phyloP scores from a whole-genome alignment of 768 basidiomycete genomes.

The Russula brevipes region DNA sequence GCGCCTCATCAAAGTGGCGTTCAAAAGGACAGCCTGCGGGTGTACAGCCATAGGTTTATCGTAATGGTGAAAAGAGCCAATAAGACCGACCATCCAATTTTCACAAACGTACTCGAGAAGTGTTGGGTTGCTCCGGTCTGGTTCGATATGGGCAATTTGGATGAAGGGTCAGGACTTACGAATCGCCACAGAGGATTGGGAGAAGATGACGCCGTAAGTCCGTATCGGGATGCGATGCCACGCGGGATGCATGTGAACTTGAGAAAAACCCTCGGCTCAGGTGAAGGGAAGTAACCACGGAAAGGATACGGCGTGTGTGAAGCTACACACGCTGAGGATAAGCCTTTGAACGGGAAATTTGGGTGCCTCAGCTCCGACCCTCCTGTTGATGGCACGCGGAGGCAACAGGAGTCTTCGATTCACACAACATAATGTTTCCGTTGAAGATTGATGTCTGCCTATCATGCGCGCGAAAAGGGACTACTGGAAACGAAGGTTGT shows the following conservation, averaged over 20 bases:
- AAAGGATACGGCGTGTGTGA: conserved; percentile 2
- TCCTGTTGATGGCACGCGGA: background rate
- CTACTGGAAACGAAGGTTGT: background rate
- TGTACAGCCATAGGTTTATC: background rate
- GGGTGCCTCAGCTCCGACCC: background rate
- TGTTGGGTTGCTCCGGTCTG: no score
- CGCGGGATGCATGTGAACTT: background rate
- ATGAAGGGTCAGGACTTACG: background rate
- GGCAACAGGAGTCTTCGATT: background rate
- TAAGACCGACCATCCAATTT: background rate
- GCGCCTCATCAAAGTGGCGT: background rate
- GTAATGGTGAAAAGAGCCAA: background rate
- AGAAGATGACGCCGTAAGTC: background rate
- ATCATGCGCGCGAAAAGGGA: background rate
- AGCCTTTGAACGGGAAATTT: background rate
- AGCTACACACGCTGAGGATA: background rate
- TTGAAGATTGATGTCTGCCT: background rate
- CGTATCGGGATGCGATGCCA: background rate
- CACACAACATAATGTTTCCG: conserved; percentile 1
- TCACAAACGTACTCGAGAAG: background rate
- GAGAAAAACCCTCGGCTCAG: background rate
- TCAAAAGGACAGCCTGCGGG: background rate
- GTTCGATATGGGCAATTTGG: background rate
- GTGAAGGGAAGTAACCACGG: background rate
- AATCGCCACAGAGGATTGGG: background rate